Base-by-base conservation (phyloP, 768 basidiomycete genomes). In the Polyporus arcularius region DNA sequence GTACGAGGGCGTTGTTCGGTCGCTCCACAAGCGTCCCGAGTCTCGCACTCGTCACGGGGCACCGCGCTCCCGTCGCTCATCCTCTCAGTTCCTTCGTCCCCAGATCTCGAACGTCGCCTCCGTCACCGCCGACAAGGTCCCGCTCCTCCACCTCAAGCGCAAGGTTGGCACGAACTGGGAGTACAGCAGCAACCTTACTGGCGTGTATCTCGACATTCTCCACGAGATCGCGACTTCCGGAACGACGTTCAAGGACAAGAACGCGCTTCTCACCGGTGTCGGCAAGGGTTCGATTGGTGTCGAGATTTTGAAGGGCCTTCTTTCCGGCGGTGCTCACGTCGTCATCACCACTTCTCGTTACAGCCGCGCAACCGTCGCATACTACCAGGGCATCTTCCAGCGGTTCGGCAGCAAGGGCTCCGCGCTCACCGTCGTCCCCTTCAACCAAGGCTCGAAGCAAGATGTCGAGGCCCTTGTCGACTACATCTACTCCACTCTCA, bases 211-310 rank as follows among this genome's bases (percentile, higher is more conserved):
- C 65, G 97, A 99, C 70, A 90, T 99, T 67, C 81, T 99, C 38
- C 93, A 96, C 71, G 97, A 99, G 76, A 98, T 99, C 67, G 97
- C 97, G 5, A 98, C 97, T 0, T 94, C 96, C 4, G 97, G 97
- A 12, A 98, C 96, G 1, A 96, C 95, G 1, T 99, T 98, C 84
- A 92, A 96, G 75, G 96, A 96, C 80, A 99, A 98, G 84, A 98
- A 98, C 69, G 97, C 97, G 2, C 84, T 99, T 16, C 82, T 98
- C 32, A 99, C 97, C 38, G 97, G 97, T 70, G 97, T 98, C 54
- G 97, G 97, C 53, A 96, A 94, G 71, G 96, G 94, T 12, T 97
- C 95, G 4, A 99, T 99, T 66, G 97, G 97, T 59, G 92, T 97
- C 52, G 97, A 98, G 76, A 92, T 99, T 63, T 82, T 99, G 64